phyloP scores from a whole-genome alignment of 2,329 filamentous ascomycete genomes.

The Scorias spongiosa region DNA sequence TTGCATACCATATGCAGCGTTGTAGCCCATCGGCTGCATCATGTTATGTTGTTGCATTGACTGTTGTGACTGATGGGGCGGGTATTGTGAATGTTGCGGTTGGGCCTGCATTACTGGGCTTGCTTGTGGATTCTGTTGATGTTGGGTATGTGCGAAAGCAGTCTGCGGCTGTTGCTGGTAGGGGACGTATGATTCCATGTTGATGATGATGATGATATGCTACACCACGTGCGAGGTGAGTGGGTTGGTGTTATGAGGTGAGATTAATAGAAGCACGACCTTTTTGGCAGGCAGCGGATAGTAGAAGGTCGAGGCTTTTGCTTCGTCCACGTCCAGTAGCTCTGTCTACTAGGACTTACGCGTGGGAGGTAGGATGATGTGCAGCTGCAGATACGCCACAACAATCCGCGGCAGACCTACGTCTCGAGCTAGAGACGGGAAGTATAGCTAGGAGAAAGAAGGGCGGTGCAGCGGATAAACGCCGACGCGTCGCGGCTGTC shows the following conservation, averaged over 20 bases:
- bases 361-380: too few species aligned
- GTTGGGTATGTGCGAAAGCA: constrained; percentile 25
- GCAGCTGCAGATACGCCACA: background rate
- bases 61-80: constrained; percentile 43
- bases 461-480: background rate
- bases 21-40: constrained; percentile 64
- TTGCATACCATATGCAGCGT: constrained; percentile 57
- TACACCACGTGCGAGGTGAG: too few species aligned
- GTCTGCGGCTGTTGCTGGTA: constrained; percentile 31
- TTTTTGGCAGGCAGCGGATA: background rate
- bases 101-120: constrained; percentile 68
- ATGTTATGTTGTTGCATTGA: constrained; percentile 42
- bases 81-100: constrained; percentile 37
- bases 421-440: background rate
- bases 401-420: background rate
- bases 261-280: too few species aligned
- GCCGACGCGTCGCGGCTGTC: background rate
- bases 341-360: background rate
- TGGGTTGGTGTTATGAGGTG: too few species aligned
- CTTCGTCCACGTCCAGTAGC: background rate
- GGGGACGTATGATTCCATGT: constrained; percentile 32
- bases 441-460: background rate
- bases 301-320: background rate
- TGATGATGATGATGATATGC: background rate
- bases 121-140: constrained; percentile 46